These are phyloP conservation scores for Peronospora destructor DNA, from an alignment of 352 stramenopile genomes.

Conservation along the genomic window DNA sequence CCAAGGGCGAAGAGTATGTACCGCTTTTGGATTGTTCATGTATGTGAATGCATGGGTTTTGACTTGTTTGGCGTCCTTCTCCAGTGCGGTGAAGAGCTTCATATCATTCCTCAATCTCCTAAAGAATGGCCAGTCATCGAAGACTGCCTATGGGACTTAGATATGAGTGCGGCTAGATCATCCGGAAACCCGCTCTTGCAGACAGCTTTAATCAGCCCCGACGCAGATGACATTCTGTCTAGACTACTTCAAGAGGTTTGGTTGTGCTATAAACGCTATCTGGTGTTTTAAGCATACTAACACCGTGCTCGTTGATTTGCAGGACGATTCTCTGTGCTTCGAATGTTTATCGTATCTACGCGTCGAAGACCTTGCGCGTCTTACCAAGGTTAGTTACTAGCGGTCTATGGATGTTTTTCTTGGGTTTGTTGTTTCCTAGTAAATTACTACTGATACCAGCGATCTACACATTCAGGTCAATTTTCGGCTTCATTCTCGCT, in stretches of 20 bases:
- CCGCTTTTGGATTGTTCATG: not conserved
- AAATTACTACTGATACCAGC: not conserved
- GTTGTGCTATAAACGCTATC: not conserved
- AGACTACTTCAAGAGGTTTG: conserved; percentile 28
- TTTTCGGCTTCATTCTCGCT: conserved; percentile 29
- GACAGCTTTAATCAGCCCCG: conserved; percentile 13
- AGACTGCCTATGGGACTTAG: conserved; percentile 52
- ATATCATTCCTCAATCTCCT: conserved; percentile 15
- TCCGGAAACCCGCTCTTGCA: conserved; percentile 17
- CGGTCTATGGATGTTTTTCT: not conserved
- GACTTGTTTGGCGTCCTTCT: conserved; percentile 7
- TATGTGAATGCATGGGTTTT: not conserved
- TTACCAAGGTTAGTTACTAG: conserved; percentile 29
- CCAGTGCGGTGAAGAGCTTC: conserved; percentile 10
- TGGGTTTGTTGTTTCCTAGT: not conserved
- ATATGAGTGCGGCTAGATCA: conserved; percentile 24
- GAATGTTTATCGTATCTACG: conserved; percentile 39
- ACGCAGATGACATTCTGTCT: conserved; percentile 19
- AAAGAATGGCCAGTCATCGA: conserved; percentile 53
- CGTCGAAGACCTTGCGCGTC: conserved; percentile 37
- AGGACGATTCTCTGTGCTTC: conserved; percentile 33
- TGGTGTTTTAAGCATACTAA: conserved; percentile 1
- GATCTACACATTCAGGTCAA: conserved; percentile 24
- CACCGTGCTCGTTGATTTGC: not conserved
- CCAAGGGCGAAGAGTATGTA: conserved; percentile 13